phyloP scores from a whole-genome alignment of 2,329 filamentous ascomycete species.

The Metarhizium sp. region DNA sequence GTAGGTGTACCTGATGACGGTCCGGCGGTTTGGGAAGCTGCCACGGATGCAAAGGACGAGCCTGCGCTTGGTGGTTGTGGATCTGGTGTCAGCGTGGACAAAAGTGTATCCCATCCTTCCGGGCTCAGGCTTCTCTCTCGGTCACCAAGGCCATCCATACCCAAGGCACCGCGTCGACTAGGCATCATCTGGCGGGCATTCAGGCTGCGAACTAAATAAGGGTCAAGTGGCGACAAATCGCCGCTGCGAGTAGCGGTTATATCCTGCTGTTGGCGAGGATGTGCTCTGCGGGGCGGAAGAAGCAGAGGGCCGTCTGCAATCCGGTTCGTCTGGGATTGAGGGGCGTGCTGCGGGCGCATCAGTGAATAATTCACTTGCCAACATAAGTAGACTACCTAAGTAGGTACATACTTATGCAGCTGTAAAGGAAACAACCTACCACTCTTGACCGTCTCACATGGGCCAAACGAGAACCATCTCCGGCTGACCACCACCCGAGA shows the following conservation, averaged over 20 bases:
- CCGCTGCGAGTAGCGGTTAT: not conserved
- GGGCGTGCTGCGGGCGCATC: not conserved
- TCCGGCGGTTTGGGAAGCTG: slow-evolving; percentile 30
- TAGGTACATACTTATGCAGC: too few species aligned
- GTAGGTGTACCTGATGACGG: slow-evolving; percentile 34
- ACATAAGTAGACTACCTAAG: not conserved
- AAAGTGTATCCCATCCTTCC: slow-evolving; percentile 71
- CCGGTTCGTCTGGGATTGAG: not conserved
- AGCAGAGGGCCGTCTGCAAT: not conserved
- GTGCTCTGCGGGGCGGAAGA: not conserved
- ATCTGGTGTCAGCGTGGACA: slow-evolving; percentile 73
- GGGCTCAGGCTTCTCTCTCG: slow-evolving; percentile 75
- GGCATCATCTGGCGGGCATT: slow-evolving; percentile 3
- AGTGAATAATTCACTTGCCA: not conserved
- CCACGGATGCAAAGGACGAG: slow-evolving; percentile 69
- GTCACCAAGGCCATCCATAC: slow-evolving; percentile 69
- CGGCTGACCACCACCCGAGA: slow-evolving; percentile 15
- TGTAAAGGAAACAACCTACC: slow-evolving; percentile 13
- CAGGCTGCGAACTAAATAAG: not conserved
- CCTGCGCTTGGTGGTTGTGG: slow-evolving; percentile 69
- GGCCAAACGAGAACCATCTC: slow-evolving; percentile 9
- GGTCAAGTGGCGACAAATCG: not conserved
- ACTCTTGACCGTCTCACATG: slow-evolving; percentile 11
- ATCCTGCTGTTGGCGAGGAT: not conserved
- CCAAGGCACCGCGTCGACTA: slow-evolving; percentile 4